These are phyloP conservation scores for Populus ilicifolia DNA, from an alignment of 345 rosid species.

Conservation along the genomic window DNA sequence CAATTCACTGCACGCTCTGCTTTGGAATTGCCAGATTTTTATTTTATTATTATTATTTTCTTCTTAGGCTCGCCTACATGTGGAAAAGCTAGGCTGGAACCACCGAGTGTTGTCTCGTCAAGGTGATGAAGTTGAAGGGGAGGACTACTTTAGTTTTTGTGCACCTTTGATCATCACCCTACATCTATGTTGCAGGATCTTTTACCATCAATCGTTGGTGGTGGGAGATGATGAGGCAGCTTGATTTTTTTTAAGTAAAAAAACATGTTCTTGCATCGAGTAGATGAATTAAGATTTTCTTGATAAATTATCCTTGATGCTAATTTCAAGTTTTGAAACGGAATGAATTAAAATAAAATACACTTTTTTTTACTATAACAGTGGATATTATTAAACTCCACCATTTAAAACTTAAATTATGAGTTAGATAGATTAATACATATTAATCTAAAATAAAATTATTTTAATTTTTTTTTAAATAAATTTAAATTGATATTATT, in stretches of 20 bases:
- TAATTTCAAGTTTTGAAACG: no score
- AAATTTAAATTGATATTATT: no score
- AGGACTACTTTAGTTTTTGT: conserved; percentile 10
- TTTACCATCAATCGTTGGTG: neutral
- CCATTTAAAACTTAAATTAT: no score
- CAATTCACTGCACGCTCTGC: conserved; percentile 43
- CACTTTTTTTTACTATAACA: no score
- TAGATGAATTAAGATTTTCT: no score
- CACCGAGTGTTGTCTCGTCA: conserved; percentile 24
- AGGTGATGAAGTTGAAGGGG: conserved; percentile 6
- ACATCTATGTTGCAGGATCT: neutral
- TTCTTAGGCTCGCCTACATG: neutral
- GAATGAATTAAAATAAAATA: no score
- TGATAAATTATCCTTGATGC: no score
- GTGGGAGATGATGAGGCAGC: conserved; percentile 13
- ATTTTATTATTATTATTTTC: neutral
- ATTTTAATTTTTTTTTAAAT: no score
- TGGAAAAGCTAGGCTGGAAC: conserved; percentile 14
- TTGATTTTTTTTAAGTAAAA: neutral
- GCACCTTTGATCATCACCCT: conserved; percentile 11
- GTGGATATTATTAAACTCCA: no score
- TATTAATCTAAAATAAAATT: rapidly evolving
- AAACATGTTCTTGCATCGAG: no score
- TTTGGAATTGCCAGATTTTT: conserved; percentile 13
- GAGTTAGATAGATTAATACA: no score